Evolutionary conservation across 768 basidiomycete genomes (phyloP).

Genomic region (Panus rudis): DNA sequence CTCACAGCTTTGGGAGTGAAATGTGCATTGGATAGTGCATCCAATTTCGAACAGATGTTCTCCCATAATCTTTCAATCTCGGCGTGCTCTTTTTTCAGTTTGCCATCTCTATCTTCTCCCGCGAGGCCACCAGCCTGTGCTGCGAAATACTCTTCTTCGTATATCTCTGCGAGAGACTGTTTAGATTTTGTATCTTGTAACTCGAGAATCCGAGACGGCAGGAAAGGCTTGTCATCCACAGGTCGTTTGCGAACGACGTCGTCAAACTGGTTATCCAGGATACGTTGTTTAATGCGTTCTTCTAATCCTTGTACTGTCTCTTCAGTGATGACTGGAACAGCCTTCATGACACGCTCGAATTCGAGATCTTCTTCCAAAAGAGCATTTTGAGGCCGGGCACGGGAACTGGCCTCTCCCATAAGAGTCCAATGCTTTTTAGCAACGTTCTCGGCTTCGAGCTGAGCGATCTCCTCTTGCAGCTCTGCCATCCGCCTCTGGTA

Average conservation of each 20-base stretch:
- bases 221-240: conserved; percentile 78
- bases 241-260: conserved; percentile 84
- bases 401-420: conserved; percentile 82
- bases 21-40: conserved; percentile 91
- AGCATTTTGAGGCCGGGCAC: conserved; percentile 82
- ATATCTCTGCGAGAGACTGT: conserved; percentile 90
- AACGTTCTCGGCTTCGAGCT: conserved; percentile 82
- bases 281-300: conserved; percentile 84
- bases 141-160: conserved; percentile 85
- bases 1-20: conserved; percentile 90
- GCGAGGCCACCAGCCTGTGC: conserved; percentile 47
- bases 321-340: conserved; percentile 85
- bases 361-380: conserved; percentile 92
- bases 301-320: conserved; percentile 77
- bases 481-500: conserved; percentile 74
- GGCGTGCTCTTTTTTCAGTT: conserved; percentile 80
- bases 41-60: conserved; percentile 77
- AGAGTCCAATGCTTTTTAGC: conserved; percentile 88
- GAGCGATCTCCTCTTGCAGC: conserved; percentile 70
- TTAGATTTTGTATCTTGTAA: conserved; percentile 83
- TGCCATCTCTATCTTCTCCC: conserved; percentile 80
- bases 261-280: conserved; percentile 80
- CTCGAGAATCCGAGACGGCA: conserved; percentile 86
- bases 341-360: conserved; percentile 85
- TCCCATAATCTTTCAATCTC: conserved; percentile 84